Percentiles rank a stretch among this genome's conserved stretches.
These are phyloP conservation scores for Physaria fendleri DNA, from an alignment of 345 rosid species.

Conservation along the genomic window DNA sequence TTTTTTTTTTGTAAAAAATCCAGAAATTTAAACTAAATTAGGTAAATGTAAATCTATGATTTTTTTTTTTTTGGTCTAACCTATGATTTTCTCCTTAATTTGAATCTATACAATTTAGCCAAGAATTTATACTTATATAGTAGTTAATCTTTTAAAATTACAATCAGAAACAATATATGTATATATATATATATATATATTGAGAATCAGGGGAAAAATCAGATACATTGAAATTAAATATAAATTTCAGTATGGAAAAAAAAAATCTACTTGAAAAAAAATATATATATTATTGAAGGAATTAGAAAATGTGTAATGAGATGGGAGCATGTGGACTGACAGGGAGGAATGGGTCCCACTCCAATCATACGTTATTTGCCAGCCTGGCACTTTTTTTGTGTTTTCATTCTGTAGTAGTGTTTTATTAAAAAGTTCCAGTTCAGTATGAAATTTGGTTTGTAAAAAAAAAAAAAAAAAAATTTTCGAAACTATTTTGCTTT, in stretches of 20 bases:
- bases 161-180: not conserved
- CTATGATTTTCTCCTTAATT: too few relatives aligned
- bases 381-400: constrained; percentile 12
- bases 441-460: too few relatives aligned
- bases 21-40: too few relatives aligned
- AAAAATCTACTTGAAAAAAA: not conserved
- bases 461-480: not conserved
- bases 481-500: too few relatives aligned
- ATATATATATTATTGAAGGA: not conserved
- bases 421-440: too few relatives aligned
- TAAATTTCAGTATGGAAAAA: not conserved
- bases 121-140: too few relatives aligned
- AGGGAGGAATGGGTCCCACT: constrained; percentile 23
- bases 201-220: not conserved
- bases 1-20: too few relatives aligned
- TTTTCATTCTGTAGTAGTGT: too few relatives aligned
- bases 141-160: not conserved
- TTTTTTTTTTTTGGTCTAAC: too few relatives aligned
- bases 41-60: too few relatives aligned
- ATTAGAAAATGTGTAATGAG: constrained; percentile 8
- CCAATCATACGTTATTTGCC: constrained; percentile 28
- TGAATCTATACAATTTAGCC: too few relatives aligned
- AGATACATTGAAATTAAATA: not conserved
- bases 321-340: constrained; percentile 31
- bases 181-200: too few relatives aligned